These are phyloP conservation scores for Talaromyces pinophilus DNA, from an alignment of 2,329 filamentous ascomycete genomes.

Conservation along the genomic window DNA sequence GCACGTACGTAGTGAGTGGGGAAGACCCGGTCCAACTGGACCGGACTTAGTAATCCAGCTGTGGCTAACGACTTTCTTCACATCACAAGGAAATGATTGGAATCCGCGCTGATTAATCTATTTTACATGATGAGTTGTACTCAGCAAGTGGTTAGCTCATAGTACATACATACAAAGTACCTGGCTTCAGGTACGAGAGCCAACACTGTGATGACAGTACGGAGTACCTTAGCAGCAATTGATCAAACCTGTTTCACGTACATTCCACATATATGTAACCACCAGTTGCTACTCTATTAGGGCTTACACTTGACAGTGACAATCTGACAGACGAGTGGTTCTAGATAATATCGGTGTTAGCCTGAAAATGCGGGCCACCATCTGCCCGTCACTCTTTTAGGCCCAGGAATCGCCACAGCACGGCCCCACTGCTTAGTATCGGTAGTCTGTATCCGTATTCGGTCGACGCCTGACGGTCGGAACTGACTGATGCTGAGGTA, in stretches of 20 bases:
- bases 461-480: not conserved
- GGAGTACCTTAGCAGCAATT: too few species aligned
- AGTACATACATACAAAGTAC: not conserved
- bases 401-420: slow-evolving; percentile 5
- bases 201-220: not conserved
- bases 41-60: not conserved
- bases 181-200: not conserved
- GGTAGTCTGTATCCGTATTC: not conserved
- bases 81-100: not conserved
- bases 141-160: too few species aligned
- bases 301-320: not conserved
- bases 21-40: not conserved
- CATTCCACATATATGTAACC: not conserved
- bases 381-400: slow-evolving; percentile 12
- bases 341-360: not conserved
- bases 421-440: slow-evolving; percentile 1
- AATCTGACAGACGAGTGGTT: not conserved
- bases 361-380: slow-evolving; percentile 11
- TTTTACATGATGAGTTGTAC: slow-evolving; percentile 6
- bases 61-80: slow-evolving; percentile 12
- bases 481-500: not conserved
- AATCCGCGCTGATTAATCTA: slow-evolving; percentile 1
- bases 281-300: not conserved
- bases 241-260: not conserved
- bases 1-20: not conserved